A percentile compares a stretch with the other conserved stretches of the same genome.
phyloP scores from a whole-genome alignment of 108 stramenopile genomes.

The Fragilariopsis cylindrus region DNA sequence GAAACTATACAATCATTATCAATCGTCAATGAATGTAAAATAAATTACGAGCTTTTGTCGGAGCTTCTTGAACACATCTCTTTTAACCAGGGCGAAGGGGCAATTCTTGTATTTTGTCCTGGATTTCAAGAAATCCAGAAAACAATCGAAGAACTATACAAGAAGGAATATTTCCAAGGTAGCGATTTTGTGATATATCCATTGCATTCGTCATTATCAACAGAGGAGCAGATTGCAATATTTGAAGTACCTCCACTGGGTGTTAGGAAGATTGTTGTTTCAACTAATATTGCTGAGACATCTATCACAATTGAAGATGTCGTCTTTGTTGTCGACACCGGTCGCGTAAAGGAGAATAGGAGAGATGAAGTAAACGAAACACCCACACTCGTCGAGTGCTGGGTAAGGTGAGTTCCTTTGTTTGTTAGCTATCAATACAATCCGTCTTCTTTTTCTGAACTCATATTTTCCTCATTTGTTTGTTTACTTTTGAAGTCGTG shows the following conservation, averaged over 20 bases:
- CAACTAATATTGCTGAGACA: slow-evolving; percentile 74
- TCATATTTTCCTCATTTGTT: neutral
- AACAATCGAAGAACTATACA: slow-evolving; percentile 66
- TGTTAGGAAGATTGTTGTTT: slow-evolving; percentile 78
- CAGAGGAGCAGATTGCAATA: slow-evolving; percentile 70
- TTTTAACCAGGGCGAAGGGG: slow-evolving; percentile 61
- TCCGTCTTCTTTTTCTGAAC: neutral
- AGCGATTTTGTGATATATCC: slow-evolving; percentile 56
- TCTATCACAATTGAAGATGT: slow-evolving; percentile 67
- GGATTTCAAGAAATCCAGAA: slow-evolving; percentile 80
- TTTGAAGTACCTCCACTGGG: slow-evolving; percentile 67
- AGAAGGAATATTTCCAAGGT: slow-evolving; percentile 57
- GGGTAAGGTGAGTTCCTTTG: slow-evolving; percentile 45
- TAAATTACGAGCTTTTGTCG: slow-evolving; percentile 73
- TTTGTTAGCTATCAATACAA: neutral
- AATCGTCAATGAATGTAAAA: slow-evolving; percentile 72
- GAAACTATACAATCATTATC: slow-evolving; percentile 64
- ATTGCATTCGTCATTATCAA: slow-evolving; percentile 67
- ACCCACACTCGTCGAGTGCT: slow-evolving; percentile 80
- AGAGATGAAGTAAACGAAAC: slow-evolving; percentile 71
- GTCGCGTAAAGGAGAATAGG: slow-evolving; percentile 71
- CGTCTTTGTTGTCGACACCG: slow-evolving; percentile 72
- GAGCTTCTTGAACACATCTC: slow-evolving; percentile 58
- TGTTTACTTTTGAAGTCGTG: slow-evolving; percentile 41
- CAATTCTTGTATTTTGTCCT: slow-evolving; percentile 89